Conservation (phyloP, 1,139 yeast species). For the Blastobotrys buckinghamii region DNA sequence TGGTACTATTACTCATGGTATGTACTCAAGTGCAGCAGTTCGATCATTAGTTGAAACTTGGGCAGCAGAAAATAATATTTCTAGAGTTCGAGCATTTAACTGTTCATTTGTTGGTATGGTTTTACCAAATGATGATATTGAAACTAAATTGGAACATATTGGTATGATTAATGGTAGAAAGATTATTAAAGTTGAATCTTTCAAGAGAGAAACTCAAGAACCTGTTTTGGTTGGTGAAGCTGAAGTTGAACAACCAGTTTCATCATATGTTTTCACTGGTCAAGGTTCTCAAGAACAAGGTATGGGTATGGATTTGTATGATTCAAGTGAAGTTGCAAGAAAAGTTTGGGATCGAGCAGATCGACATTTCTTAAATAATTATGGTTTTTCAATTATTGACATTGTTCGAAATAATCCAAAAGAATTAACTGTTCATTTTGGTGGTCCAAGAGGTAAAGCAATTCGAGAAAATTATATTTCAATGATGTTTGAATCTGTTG, state of each 20-base stretch:
- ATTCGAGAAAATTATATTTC: conserved; percentile 91
- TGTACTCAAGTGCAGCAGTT: conserved; percentile 95
- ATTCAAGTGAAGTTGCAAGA: conserved; percentile 84
- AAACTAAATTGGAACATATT: conserved; percentile 85
- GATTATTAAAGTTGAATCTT: conserved; percentile 87
- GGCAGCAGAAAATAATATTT: conserved; percentile 96
- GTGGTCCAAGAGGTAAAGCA: conserved; percentile 95
- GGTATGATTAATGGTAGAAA: conserved; percentile 99
- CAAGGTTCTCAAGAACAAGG: conserved; percentile 99
- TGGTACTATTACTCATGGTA: conserved; percentile 98
- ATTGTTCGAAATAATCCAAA: conserved; percentile 95
- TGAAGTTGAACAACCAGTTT: conserved; percentile 95
- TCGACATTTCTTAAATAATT: conserved; percentile 80
- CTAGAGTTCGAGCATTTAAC: conserved; percentile 92
- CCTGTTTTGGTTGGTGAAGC: conserved; percentile 90
- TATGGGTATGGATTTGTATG: conserved; percentile 99
- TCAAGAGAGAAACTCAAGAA: conserved; percentile 64
- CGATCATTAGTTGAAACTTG: conserved; percentile 94
- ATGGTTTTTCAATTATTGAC: conserved; percentile 94
- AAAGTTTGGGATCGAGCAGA: conserved; percentile 99
- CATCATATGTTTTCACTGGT: conserved; percentile 96
- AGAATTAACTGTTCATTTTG: conserved; percentile 91
- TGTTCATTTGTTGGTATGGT: conserved; percentile 96
- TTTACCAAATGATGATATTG: conserved; percentile 85
- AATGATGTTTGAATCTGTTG: conserved; percentile 97